Conservation (phyloP, 768 basidiomycete genomes). For the Gyrodon lividus region DNA sequence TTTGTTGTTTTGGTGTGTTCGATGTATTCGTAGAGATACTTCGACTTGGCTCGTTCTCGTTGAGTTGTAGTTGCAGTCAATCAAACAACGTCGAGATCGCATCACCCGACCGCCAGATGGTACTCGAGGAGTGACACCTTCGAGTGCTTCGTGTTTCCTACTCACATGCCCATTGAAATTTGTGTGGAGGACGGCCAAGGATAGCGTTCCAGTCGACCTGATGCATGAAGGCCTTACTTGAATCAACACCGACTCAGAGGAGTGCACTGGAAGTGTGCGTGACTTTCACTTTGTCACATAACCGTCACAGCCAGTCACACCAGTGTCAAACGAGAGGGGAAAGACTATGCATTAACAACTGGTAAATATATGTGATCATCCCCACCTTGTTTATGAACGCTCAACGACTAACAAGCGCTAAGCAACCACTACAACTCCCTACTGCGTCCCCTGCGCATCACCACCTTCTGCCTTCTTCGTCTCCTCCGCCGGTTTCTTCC, state of each 20-base stretch:
- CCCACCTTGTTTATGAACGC: background rate
- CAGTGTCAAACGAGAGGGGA: background rate
- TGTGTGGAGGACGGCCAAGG: background rate
- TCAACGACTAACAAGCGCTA: background rate
- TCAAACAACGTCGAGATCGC: too few relatives aligned
- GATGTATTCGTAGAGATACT: background rate
- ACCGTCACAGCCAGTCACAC: background rate
- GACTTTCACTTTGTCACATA: background rate
- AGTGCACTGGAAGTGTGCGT: too few relatives aligned
- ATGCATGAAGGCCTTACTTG: background rate
- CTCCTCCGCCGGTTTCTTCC: conserved; percentile 18
- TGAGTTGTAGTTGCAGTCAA: background rate
- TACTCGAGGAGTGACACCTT: background rate
- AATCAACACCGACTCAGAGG: background rate
- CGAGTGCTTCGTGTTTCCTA: background rate
- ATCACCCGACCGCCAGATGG: background rate
- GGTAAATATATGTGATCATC: background rate
- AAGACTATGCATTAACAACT: background rate
- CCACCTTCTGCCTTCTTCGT: conserved; percentile 8
- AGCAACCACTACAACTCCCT: background rate
- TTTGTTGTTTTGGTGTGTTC: background rate
- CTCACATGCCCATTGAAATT: too few relatives aligned
- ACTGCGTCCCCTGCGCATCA: conserved; percentile 8
- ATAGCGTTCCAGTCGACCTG: background rate
- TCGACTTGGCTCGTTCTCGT: background rate